Conservation (phyloP, 1,139 yeast genomes). For the Hansenula lynferdii region DNA sequence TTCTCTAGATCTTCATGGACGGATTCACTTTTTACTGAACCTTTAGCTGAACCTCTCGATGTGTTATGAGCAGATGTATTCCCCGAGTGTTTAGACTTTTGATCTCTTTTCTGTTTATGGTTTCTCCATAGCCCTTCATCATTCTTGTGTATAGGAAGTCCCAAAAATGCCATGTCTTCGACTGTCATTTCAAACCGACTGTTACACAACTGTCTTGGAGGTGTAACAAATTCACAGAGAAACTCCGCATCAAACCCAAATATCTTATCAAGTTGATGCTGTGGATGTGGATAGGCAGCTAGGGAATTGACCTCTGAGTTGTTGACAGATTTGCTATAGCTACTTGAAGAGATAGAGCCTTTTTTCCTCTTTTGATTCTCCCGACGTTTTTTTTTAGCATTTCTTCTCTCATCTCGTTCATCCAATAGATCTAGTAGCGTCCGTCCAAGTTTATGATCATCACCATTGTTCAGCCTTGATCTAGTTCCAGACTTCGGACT, state of each 20-base stretch:
- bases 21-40: too few species aligned
- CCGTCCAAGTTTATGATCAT: constrained; percentile 25
- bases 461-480: not conserved
- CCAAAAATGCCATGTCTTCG: constrained; percentile 77
- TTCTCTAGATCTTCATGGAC: constrained; percentile 10
- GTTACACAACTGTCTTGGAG: constrained; percentile 82
- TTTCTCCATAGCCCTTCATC: constrained; percentile 76
- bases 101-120: constrained; percentile 26
- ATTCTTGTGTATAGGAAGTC: constrained; percentile 78
- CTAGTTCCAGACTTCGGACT: too few species aligned
- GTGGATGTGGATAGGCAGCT: constrained; percentile 20
- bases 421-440: constrained; percentile 31
- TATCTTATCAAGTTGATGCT: constrained; percentile 32
- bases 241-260: constrained; percentile 80
- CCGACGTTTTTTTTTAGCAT: constrained; percentile 18
- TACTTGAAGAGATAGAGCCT: constrained; percentile 14
- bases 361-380: constrained; percentile 14
- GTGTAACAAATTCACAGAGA: constrained; percentile 76
- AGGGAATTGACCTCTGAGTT: constrained; percentile 16
- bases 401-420: constrained; percentile 28
- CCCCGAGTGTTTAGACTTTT: constrained; percentile 19
- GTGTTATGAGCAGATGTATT: constrained; percentile 9
- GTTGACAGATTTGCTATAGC: constrained; percentile 6
- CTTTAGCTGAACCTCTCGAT: constrained; percentile 9
- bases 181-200: constrained; percentile 80